Conservation (phyloP, 2,329 filamentous ascomycete species). For the Fusarium pseudocircinatum region DNA sequence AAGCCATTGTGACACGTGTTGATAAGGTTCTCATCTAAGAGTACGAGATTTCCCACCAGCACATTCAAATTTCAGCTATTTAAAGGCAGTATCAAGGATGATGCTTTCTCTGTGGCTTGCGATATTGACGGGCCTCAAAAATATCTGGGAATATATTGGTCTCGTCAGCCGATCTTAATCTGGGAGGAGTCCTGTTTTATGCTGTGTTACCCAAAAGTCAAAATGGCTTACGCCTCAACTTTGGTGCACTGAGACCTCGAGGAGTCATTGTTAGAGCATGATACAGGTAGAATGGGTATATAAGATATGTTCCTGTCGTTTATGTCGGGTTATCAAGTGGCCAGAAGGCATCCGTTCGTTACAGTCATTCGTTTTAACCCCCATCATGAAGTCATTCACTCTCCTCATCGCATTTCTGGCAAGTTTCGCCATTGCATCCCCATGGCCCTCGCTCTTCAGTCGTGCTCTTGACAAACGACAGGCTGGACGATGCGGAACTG, state of each 20-base stretch:
- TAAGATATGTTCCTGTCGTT: neutral
- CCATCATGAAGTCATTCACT: conserved; percentile 24
- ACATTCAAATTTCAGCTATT: neutral
- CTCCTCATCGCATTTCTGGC: conserved; percentile 11
- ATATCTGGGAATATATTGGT: neutral
- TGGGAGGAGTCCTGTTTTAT: neutral
- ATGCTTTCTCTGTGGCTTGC: neutral
- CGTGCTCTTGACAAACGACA: conserved; percentile 28
- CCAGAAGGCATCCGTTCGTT: conserved; percentile 33
- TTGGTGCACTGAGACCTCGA: neutral
- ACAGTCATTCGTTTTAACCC: conserved; percentile 33
- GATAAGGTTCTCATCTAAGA: conserved; percentile 3
- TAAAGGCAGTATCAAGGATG: neutral
- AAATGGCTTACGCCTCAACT: neutral
- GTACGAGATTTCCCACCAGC: neutral
- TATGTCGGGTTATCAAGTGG: neutral
- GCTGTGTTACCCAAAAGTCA: neutral
- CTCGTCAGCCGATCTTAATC: neutral
- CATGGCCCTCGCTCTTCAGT: neutral
- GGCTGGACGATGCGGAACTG: conserved; percentile 56
- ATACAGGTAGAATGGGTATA: neutral
- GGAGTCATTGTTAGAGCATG: too few relatives aligned
- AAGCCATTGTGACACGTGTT: conserved; percentile 4
- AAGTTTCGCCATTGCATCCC: neutral
- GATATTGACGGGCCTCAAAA: conserved; percentile 1